These are phyloP conservation scores for Penicillium sp. DNA, from an alignment of 2,329 filamentous ascomycete genomes.

Conservation along the genomic window DNA sequence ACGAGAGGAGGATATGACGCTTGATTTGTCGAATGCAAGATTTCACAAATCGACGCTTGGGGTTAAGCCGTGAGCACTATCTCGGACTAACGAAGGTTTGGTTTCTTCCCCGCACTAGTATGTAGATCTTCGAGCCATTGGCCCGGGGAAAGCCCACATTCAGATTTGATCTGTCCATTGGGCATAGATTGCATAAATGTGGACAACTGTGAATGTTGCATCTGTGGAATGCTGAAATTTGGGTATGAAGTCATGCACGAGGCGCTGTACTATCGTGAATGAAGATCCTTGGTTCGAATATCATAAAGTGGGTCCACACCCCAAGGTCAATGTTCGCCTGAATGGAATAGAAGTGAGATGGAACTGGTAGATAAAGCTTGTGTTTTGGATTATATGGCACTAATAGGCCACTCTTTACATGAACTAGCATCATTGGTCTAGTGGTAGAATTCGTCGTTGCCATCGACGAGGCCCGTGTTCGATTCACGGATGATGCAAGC, in stretches of 20 bases:
- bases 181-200: not conserved
- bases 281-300: not conserved
- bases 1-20: not conserved
- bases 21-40: not conserved
- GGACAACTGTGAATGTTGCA: not conserved
- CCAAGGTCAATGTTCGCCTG: too few species aligned
- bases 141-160: not conserved
- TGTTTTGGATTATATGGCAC: fast-evolving
- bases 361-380: too few species aligned
- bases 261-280: not conserved
- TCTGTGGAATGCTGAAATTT: not conserved
- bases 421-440: constrained; percentile 45
- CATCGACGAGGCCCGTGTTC: constrained; percentile 50
- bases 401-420: not conserved
- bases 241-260: not conserved
- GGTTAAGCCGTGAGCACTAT: not conserved
- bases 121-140: not conserved
- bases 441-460: constrained; percentile 49
- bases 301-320: not conserved
- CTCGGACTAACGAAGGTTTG: constrained; percentile 8
- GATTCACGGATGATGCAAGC: constrained; percentile 43
- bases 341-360: too few species aligned
- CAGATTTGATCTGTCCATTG: not conserved
- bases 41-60: not conserved
- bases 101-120: not conserved